These are phyloP conservation scores for Musa balbisiana DNA, from an alignment of 202 grass and related monocot genomes.

Conservation along the genomic window DNA sequence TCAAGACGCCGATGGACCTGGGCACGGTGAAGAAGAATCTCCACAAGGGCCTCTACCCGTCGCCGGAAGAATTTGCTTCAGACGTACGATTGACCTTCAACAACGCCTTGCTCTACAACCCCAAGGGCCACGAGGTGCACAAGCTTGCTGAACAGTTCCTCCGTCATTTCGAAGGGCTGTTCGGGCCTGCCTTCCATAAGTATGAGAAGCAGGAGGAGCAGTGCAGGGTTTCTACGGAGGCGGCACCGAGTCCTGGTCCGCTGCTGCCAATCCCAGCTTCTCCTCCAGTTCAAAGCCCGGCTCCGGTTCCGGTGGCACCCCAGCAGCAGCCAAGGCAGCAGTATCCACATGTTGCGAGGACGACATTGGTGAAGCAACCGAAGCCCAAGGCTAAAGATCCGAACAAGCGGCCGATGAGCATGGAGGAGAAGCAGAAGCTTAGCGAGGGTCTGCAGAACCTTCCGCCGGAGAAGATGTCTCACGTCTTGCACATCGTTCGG, in stretches of 20 bases:
- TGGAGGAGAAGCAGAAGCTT: conserved; percentile 61
- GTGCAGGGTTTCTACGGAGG: conserved; percentile 13
- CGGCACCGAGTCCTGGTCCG: conserved; percentile 20
- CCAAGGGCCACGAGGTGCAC: conserved; percentile 57
- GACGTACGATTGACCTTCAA: conserved; percentile 70
- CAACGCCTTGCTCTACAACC: conserved; percentile 81
- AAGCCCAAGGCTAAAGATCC: conserved; percentile 74
- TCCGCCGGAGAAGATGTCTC: conserved; percentile 54
- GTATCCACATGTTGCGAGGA: not conserved
- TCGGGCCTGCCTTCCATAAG: conserved; percentile 31
- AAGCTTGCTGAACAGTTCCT: conserved; percentile 41
- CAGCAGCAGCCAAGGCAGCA: not conserved
- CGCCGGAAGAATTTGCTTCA: conserved; percentile 44
- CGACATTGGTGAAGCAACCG: conserved; percentile 30
- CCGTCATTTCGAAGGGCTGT: conserved; percentile 39
- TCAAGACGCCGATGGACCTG: conserved; percentile 82
- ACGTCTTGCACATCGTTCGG: conserved; percentile 66
- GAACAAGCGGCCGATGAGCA: conserved; percentile 61
- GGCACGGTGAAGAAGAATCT: conserved; percentile 75
- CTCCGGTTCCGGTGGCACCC: conserved; percentile 4
- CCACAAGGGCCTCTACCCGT: conserved; percentile 38
- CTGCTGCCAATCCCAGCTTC: not conserved
- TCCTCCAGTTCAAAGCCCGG: not conserved
- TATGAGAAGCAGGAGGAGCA: conserved; percentile 12
- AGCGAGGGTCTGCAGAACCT: conserved; percentile 51